Conservation (phyloP, 2,329 filamentous ascomycete genomes). For the Fusarium coicis region DNA sequence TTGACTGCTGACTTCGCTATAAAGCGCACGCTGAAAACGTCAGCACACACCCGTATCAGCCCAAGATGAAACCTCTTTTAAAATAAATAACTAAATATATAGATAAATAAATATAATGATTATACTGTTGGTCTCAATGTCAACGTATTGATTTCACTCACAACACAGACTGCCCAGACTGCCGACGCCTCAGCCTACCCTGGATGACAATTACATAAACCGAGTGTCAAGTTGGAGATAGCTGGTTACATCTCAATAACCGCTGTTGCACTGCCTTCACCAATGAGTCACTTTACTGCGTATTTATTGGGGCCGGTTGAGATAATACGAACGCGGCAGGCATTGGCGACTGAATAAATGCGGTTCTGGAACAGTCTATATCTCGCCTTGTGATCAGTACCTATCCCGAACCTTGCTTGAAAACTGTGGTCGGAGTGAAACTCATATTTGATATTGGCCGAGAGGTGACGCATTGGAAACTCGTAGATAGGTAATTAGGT, state of each 20-base stretch:
- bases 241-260: not conserved
- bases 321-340: constrained; percentile 8
- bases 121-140: not conserved
- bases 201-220: not conserved
- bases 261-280: not conserved
- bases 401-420: not conserved
- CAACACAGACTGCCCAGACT: not conserved
- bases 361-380: constrained; percentile 13
- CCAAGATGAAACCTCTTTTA: too few relatives aligned
- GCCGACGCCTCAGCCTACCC: not conserved
- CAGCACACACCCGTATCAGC: not conserved
- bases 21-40: too few relatives aligned
- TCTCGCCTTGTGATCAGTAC: not conserved
- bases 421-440: not conserved
- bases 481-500: not conserved
- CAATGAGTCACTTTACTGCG: not conserved
- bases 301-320: not conserved
- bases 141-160: not conserved
- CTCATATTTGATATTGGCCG: not conserved
- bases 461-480: not conserved
- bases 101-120: not conserved
- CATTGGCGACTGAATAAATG: not conserved
- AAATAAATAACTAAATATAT: not conserved
- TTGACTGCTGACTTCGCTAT: not conserved
- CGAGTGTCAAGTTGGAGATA: not conserved